A percentile compares a stretch with the other conserved stretches of the same genome.
Conservation (phyloP, 306 rosid species). For the Begonia masoniana region DNA sequence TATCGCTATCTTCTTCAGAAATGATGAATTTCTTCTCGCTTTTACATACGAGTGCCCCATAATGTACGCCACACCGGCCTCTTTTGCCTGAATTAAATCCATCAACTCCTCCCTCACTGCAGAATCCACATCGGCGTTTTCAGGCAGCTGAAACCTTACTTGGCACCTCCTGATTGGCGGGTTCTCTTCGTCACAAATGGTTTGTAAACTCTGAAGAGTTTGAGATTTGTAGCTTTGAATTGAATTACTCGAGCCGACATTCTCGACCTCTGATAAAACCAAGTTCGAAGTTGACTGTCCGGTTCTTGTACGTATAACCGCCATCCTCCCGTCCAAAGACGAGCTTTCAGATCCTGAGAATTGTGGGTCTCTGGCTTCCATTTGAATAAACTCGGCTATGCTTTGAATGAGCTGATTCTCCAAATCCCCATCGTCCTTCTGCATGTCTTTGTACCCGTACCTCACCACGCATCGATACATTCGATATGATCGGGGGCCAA, state of each 20-base stretch:
- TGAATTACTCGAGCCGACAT: slow-evolving; percentile 21
- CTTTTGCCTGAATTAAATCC: slow-evolving; percentile 74
- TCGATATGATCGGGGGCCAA: slow-evolving; percentile 69
- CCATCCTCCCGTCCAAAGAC: slow-evolving; percentile 73
- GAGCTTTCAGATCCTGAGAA: slow-evolving; percentile 40
- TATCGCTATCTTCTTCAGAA: slow-evolving; percentile 50
- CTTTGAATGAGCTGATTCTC: slow-evolving; percentile 74
- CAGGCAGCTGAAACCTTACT: slow-evolving; percentile 57
- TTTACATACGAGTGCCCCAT: slow-evolving; percentile 82
- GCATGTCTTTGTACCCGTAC: slow-evolving; percentile 82
- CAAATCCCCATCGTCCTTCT: slow-evolving; percentile 65
- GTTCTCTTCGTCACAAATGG: slow-evolving; percentile 54
- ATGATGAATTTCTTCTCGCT: slow-evolving; percentile 71
- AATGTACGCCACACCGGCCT: slow-evolving; percentile 74
- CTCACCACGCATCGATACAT: slow-evolving; percentile 81
- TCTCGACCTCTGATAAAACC: slow-evolving; percentile 35
- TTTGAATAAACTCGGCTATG: slow-evolving; percentile 71
- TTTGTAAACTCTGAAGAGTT: slow-evolving; percentile 49
- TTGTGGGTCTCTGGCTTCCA: slow-evolving; percentile 73
- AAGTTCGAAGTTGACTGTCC: slow-evolving; percentile 31
- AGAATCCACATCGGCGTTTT: slow-evolving; percentile 36
- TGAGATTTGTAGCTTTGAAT: slow-evolving; percentile 51
- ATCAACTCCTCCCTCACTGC: slow-evolving; percentile 59
- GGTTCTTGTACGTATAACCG: slow-evolving; percentile 53
- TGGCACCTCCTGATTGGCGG: slow-evolving; percentile 42